Base-by-base conservation (phyloP, 2,329 filamentous ascomycete genomes). In the Venturia asperata region DNA sequence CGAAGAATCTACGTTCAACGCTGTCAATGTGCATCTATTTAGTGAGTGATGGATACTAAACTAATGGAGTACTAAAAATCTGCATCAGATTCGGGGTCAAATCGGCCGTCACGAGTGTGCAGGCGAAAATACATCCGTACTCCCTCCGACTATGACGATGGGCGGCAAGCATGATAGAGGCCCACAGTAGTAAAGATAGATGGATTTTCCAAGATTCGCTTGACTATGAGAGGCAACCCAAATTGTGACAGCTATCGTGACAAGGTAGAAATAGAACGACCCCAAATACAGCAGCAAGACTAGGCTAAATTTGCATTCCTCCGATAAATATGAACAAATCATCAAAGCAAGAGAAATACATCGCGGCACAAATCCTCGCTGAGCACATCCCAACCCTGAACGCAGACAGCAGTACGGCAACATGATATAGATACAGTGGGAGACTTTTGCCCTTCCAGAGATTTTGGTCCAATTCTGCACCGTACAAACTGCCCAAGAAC, bases 401-500 rank as follows among this genome's bases (percentile, higher is more conserved):
- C 21, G 47, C 21, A 27, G 21, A 52, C 47, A 52, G 47, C 47
- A 52, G 13, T 58, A 58, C 37, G 6, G 30, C 52, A 11, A 58
- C 52, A 58, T 34, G 52, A 5, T 24, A 52, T 24, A 27, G 17
- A 52, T 21, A 19, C 10, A 47, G n/a, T 52, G 11, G 1, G 52
- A 58, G 52, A 37, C 52, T 37, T 58, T 37, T 37, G 15, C 19
- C 6, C 17, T 37, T 15, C 52, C 15, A 37, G 17, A 58, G 37
- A 58, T 58, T 1, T 37, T 58, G 52, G 49, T 55, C 34, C 37
- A 10, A 10, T 19, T 5, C 17, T n/a, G 27, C 52, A 21, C 13
- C 27, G 52, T 37, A 58, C 30, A 37, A 58, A 58, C n/a, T 37
- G 52, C 30, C 52, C 37, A 58, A 58, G 30, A 37, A 37, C 52